These are phyloP conservation scores for Hypsizygus marmoreus DNA, from an alignment of 768 basidiomycete species.

Conservation along the genomic window DNA sequence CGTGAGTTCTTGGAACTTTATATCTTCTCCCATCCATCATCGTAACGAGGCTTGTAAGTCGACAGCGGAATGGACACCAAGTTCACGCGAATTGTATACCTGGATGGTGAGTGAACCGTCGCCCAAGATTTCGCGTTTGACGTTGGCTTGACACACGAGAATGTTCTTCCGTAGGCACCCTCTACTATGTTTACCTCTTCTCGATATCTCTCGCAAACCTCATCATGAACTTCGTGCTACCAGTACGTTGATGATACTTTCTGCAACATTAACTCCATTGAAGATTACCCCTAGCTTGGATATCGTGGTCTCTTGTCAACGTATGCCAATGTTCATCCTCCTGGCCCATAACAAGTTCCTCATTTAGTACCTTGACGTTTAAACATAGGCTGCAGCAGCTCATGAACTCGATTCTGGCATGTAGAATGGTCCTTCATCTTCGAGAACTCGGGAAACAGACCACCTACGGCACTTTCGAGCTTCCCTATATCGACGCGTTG, in stretches of 20 bases:
- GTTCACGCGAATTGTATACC: background rate
- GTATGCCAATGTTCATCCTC: no score
- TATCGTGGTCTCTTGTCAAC: slow-evolving; percentile 1
- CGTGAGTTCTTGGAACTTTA: background rate
- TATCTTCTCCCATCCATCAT: background rate
- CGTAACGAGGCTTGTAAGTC: no score
- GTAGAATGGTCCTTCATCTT: slow-evolving; percentile 1
- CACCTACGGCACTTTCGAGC: no score
- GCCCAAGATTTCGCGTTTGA: background rate
- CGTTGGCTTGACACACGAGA: background rate
- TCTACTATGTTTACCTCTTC: background rate
- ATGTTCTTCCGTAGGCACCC: background rate
- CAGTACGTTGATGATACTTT: background rate
- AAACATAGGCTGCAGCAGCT: background rate
- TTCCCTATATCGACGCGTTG: no score
- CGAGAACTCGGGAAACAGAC: no score
- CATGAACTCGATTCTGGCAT: slow-evolving; percentile 1
- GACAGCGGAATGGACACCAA: no score
- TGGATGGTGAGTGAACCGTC: background rate
- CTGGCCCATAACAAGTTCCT: no score
- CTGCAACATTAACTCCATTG: background rate
- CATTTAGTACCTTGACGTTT: background rate
- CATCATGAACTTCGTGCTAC: background rate
- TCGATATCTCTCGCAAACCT: background rate
- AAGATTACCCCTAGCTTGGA: background rate